phyloP scores from a whole-genome alignment of 2,329 filamentous ascomycete genomes.

The Nemania abortiva region DNA sequence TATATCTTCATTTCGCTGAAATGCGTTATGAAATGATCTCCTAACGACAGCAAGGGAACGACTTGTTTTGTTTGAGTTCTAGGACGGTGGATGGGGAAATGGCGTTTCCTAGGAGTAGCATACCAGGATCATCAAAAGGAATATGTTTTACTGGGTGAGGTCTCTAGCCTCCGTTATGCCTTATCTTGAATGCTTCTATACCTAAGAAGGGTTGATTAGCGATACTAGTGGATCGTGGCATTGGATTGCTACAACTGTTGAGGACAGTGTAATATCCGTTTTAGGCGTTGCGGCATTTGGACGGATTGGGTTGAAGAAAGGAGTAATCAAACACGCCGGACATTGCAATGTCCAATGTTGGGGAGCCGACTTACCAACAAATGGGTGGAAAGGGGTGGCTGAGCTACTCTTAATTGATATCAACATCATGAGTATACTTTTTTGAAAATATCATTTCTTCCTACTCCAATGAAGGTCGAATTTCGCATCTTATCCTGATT shows the following conservation, averaged over 20 bases:
- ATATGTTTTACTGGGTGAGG: conserved; percentile 25
- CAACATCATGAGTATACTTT: conserved; percentile 22
- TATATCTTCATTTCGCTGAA: conserved; percentile 43
- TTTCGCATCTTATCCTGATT: background rate
- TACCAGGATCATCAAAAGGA: conserved; percentile 37
- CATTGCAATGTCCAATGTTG: conserved; percentile 7
- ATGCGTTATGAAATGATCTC: conserved; percentile 46
- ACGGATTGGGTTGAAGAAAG: conserved; percentile 19
- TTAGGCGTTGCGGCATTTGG: conserved; percentile 34
- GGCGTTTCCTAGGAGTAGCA: conserved; percentile 37
- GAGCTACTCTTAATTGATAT: conserved; percentile 19
- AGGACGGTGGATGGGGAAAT: conserved; percentile 22
- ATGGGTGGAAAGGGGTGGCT: conserved; percentile 9
- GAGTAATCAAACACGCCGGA: background rate
- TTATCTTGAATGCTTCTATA: conserved; percentile 30
- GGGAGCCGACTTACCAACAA: conserved; percentile 6
- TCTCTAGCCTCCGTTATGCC: conserved; percentile 13
- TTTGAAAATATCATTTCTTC: conserved; percentile 9
- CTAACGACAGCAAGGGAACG: conserved; percentile 38
- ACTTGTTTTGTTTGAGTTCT: conserved; percentile 37
- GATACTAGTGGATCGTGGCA: conserved; percentile 25
- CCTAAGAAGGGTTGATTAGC: conserved; percentile 18
- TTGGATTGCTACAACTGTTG: conserved; percentile 22
- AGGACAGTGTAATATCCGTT: conserved; percentile 32
- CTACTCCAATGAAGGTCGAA: background rate